phyloP scores from a whole-genome alignment of 495 filamentous ascomycete genomes.

The Sphaerosporella brunnea region DNA sequence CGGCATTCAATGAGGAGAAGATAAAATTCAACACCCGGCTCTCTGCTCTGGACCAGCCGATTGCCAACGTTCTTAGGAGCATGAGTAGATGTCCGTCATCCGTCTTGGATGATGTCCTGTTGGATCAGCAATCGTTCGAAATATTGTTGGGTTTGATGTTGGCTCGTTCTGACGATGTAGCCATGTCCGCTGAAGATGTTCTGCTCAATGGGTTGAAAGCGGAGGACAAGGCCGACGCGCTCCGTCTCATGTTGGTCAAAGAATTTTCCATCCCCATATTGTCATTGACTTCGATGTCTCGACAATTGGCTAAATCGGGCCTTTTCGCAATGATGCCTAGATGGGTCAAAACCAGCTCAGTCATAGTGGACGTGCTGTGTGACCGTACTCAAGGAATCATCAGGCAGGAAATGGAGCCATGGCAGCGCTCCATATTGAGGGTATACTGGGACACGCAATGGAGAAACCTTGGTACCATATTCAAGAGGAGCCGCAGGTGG shows the following conservation, averaged over 20 bases:
- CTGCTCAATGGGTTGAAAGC: constrained; percentile 15
- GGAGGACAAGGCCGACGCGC: constrained; percentile 21
- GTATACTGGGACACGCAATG: constrained; percentile 71
- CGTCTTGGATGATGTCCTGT: constrained; percentile 12
- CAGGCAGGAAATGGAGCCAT: constrained; percentile 40
- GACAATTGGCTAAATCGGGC: constrained; percentile 29
- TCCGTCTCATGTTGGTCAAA: constrained; percentile 22
- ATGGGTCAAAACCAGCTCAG: constrained; percentile 53
- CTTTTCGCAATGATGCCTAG: constrained; percentile 50
- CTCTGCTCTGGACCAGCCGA: constrained; percentile 9
- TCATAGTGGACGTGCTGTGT: constrained; percentile 66
- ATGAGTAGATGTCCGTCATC: constrained; percentile 15
- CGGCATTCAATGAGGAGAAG: constrained; percentile 12
- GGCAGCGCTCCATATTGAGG: constrained; percentile 45
- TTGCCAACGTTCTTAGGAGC: constrained; percentile 14
- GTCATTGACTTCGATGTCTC: constrained; percentile 15
- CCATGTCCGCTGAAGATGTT: constrained; percentile 22
- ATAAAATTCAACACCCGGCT: constrained; percentile 16
- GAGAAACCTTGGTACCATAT: constrained; percentile 61
- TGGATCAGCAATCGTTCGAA: constrained; percentile 12
- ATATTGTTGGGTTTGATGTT: constrained; percentile 17
- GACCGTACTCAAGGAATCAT: constrained; percentile 65
- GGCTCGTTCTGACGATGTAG: constrained; percentile 17
- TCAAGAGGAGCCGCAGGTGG: constrained; percentile 67
- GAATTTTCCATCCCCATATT: constrained; percentile 19